phyloP scores from a whole-genome alignment of 2,329 filamentous ascomycete genomes.

The Fusarium veterinarium region DNA sequence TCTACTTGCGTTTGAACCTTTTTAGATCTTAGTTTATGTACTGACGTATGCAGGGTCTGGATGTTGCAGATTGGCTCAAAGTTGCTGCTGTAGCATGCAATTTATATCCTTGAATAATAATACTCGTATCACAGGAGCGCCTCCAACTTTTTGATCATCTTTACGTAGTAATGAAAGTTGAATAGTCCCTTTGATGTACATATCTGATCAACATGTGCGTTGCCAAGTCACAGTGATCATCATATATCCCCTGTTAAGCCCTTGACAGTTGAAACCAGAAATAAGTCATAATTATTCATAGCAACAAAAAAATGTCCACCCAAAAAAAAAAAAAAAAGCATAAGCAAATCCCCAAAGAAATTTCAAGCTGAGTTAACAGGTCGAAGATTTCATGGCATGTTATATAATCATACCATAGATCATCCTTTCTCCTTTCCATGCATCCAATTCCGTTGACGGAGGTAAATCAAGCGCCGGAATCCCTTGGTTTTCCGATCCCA shows the following conservation, averaged over 20 bases:
- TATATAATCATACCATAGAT: slow-evolving; percentile 2
- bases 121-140: background rate
- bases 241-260: background rate
- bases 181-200: slow-evolving; percentile 12
- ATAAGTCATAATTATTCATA: slow-evolving; percentile 37
- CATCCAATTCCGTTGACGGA: slow-evolving; percentile 16
- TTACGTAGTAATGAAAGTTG: background rate
- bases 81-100: background rate
- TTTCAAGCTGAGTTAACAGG: slow-evolving; percentile 7
- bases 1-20: background rate
- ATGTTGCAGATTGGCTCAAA: background rate
- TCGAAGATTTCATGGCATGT: background rate
- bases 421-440: slow-evolving; percentile 34
- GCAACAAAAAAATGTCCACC: slow-evolving; percentile 15
- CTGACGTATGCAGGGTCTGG: background rate
- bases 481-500: slow-evolving; percentile 40
- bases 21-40: background rate
- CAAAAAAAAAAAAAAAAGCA: slow-evolving; percentile 1
- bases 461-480: slow-evolving; percentile 33
- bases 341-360: slow-evolving; percentile 12
- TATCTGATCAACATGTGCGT: background rate
- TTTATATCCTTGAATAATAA: background rate
- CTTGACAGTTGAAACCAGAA: slow-evolving; percentile 15
- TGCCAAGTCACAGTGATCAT: background rate
- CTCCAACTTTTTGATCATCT: background rate